These are phyloP conservation scores for Xerophyta viscosa DNA, from an alignment of 106 monocot genomes.

Conservation along the genomic window DNA sequence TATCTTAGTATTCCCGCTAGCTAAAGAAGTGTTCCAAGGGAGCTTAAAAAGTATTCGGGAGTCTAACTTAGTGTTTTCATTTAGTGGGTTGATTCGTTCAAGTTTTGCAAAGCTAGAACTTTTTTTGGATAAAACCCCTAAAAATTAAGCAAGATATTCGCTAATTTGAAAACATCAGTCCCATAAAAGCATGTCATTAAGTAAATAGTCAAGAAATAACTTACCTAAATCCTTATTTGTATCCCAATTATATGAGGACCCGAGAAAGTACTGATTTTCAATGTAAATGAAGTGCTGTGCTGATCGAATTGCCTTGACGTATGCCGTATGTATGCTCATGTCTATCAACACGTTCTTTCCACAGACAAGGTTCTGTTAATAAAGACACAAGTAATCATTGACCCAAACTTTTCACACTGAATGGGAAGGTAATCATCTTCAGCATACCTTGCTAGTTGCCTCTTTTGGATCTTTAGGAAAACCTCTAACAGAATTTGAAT, in stretches of 20 bases:
- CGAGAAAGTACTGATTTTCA: slow-evolving; percentile 94
- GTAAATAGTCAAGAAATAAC: no score
- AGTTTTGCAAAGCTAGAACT: no score
- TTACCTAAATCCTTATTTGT: slow-evolving; percentile 81
- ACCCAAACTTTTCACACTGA: no score
- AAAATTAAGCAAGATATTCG: no score
- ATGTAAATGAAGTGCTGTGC: slow-evolving; percentile 95
- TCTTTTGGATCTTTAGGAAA: slow-evolving; percentile 85
- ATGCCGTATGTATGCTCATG: slow-evolving; percentile 96
- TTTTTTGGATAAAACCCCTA: no score
- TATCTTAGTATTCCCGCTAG: no score
- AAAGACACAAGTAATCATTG: background rate
- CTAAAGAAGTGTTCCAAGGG: no score
- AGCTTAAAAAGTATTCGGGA: no score
- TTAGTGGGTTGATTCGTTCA: no score
- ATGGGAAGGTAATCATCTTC: background rate
- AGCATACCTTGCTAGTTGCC: slow-evolving; percentile 57
- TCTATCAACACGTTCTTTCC: slow-evolving; percentile 94
- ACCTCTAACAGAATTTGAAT: slow-evolving; percentile 93
- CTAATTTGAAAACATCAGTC: no score
- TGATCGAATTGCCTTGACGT: slow-evolving; percentile 90
- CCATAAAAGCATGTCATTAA: no score
- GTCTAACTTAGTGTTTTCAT: no score
- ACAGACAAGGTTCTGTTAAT: slow-evolving; percentile 78
- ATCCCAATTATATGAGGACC: slow-evolving; percentile 88